These are phyloP conservation scores for Porphyra umbilicalis DNA, from an alignment of 31 red algal species.

Conservation along the genomic window DNA sequence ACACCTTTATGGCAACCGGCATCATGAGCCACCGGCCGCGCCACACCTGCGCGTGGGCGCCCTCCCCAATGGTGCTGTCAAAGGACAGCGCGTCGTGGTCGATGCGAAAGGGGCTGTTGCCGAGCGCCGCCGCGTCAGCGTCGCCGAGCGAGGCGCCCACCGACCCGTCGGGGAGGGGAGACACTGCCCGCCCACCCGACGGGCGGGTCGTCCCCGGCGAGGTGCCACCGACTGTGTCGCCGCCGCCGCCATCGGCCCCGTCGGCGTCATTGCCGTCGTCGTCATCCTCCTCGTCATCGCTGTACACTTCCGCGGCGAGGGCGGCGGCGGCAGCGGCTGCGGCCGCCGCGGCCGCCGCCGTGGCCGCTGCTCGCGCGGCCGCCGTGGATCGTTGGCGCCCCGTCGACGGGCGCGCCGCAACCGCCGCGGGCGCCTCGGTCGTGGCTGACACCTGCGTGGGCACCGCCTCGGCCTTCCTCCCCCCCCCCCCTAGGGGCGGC, in stretches of 20 bases:
- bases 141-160: background rate
- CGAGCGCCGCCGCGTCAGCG: background rate
- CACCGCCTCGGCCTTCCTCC: background rate
- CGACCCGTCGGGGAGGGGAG: background rate
- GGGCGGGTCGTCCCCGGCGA: too few relatives aligned
- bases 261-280: too few relatives aligned
- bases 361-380: background rate
- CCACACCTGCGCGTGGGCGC: slow-evolving; percentile 69
- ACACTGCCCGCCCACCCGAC: too few relatives aligned
- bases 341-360: background rate
- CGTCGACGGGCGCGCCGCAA: too few relatives aligned
- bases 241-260: too few relatives aligned
- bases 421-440: too few relatives aligned
- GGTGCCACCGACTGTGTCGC: too few relatives aligned
- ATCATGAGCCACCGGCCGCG: slow-evolving; percentile 66
- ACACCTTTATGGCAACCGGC: slow-evolving; percentile 81
- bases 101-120: slow-evolving; percentile 27
- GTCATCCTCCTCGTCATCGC: background rate
- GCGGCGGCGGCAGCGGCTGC: too few relatives aligned
- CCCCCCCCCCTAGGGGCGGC: background rate
- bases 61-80: slow-evolving; percentile 54
- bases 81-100: slow-evolving; percentile 49
- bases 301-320: too few relatives aligned
- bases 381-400: background rate
- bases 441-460: too few relatives aligned